These are phyloP conservation scores for Monosporascus sp. DNA, from an alignment of 2,329 filamentous ascomycete genomes.

Conservation along the genomic window DNA sequence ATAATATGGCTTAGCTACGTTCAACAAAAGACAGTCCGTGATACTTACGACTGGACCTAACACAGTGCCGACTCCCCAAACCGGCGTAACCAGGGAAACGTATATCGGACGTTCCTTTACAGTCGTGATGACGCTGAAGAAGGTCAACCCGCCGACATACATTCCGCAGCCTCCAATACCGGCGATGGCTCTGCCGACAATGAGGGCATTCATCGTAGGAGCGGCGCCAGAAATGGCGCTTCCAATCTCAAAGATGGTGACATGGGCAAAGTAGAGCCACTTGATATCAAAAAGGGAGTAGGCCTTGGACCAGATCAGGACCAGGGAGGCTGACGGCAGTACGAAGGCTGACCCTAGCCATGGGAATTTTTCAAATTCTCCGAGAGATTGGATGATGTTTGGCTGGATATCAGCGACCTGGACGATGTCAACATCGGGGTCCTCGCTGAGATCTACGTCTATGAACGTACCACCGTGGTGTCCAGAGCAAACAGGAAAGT, in stretches of 20 bases:
- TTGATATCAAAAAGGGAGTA: conserved; percentile 8
- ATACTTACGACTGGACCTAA: background rate
- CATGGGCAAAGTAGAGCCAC: conserved; percentile 4
- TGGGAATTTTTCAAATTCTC: background rate
- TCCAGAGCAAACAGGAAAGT: conserved; percentile 7
- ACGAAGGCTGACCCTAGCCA: background rate
- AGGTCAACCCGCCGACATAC: conserved; percentile 6
- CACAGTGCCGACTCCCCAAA: conserved; percentile 3
- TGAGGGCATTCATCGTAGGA: conserved; percentile 12
- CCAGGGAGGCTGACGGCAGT: conserved; percentile 1
- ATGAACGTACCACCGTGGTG: conserved; percentile 2
- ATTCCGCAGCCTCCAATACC: conserved; percentile 11
- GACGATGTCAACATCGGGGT: too few species aligned
- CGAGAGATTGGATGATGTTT: conserved; percentile 2
- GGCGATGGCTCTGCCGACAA: conserved; percentile 17
- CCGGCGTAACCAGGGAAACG: background rate
- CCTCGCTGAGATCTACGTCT: too few species aligned
- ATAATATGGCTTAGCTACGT: too few species aligned
- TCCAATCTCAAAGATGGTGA: conserved; percentile 3
- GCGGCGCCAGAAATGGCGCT: conserved; percentile 16
- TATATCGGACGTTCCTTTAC: conserved; percentile 4
- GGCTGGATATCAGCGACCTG: conserved; percentile 4
- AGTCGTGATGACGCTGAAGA: conserved; percentile 2
- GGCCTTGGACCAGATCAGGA: conserved; percentile 1
- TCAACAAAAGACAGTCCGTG: too few species aligned